Base-by-base conservation (phyloP, 371 early-diverging fungal species). In the Mycotypha africana region DNA sequence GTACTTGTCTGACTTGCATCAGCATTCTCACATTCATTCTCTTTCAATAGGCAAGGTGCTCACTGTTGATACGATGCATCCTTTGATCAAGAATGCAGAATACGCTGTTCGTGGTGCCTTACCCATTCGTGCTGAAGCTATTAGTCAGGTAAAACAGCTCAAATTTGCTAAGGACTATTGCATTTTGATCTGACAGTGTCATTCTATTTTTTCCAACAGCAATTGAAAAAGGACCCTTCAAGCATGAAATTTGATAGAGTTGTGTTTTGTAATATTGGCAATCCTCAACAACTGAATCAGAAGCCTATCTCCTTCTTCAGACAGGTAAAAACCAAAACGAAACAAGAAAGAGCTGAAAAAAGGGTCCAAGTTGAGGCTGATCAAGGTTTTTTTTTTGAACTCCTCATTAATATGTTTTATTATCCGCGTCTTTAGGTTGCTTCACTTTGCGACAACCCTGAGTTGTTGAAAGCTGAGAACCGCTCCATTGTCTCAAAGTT, bases 91-190 rank as follows among this genome's bases (percentile, higher is more conserved):
- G 47, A 70, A 78, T 25, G 88, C 88, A 47, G 89, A 96, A 58
- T 98, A 98, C 62, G 97, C 98, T 23, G 98, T 98, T 5, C 89
- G 98, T 45, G 98, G 98, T 33, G 95, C 86, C 47, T 70, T 95
- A 20, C 95, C 98, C 20, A 93, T 98, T 56, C 85, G 91, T 26
- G 94, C 96, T 11, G 98, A 98, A 48, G 76, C 84, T 45, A 73
- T 97, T 45, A 73, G 72, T 34, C 70, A 83, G 68, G 89, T 90
- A 68, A 14, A 4, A n/a, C 15, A 33, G n/a, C n/a, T n/a, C n/a
- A n/a, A n/a, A n/a, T n/a, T n/a, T n/a, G n/a, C n/a, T n/a, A n/a
- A n/a, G n/a, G n/a, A n/a, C n/a, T n/a, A n/a, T n/a, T n/a, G n/a
- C n/a, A n/a, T n/a, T n/a, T n/a, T n/a, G n/a, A n/a, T n/a, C n/a